Conservation (phyloP, 2,329 filamentous ascomycete genomes). For the Neoscytalidium dimidiatum region DNA sequence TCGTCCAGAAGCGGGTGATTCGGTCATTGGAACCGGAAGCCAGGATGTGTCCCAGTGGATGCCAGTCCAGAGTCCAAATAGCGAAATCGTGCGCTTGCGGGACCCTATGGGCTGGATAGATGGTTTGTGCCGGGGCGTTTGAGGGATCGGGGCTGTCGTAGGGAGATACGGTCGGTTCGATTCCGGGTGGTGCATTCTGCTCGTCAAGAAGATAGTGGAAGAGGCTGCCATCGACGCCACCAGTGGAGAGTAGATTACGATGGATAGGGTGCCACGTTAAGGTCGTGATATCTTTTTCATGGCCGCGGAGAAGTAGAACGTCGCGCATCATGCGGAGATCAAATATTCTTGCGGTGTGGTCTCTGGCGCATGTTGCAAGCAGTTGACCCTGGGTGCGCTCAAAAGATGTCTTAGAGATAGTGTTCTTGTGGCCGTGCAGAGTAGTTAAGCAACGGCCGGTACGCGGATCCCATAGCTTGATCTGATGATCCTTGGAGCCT, state of each 20-base stretch:
- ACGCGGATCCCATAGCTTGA: conserved; percentile 98
- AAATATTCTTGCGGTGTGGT: conserved; percentile 90
- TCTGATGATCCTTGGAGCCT: conserved; percentile 94
- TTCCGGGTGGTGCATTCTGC: conserved; percentile 78
- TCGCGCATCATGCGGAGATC: conserved; percentile 98
- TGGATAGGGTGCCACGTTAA: conserved; percentile 94
- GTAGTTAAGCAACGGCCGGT: conserved; percentile 88
- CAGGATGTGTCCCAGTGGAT: conserved; percentile 91
- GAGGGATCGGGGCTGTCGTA: conserved; percentile 82
- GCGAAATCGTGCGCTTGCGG: conserved; percentile 90
- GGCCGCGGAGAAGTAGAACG: conserved; percentile 86
- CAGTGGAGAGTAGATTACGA: conserved; percentile 83
- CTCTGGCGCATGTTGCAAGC: conserved; percentile 87
- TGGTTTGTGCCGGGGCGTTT: conserved; percentile 82
- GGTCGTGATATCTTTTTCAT: conserved; percentile 94
- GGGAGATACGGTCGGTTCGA: conserved; percentile 71
- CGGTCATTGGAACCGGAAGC: conserved; percentile 96
- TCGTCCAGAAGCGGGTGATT: conserved; percentile 95
- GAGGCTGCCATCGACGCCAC: conserved; percentile 84
- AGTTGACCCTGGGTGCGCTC: conserved; percentile 82
- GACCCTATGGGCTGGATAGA: conserved; percentile 85
- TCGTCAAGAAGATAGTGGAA: conserved; percentile 96
- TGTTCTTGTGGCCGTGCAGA: conserved; percentile 95
- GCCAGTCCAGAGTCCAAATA: conserved; percentile 98
- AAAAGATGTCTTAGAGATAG: conserved; percentile 89